These are phyloP conservation scores for Potentilla sterilis DNA, from an alignment of 306 rosid genomes.

Conservation along the genomic window DNA sequence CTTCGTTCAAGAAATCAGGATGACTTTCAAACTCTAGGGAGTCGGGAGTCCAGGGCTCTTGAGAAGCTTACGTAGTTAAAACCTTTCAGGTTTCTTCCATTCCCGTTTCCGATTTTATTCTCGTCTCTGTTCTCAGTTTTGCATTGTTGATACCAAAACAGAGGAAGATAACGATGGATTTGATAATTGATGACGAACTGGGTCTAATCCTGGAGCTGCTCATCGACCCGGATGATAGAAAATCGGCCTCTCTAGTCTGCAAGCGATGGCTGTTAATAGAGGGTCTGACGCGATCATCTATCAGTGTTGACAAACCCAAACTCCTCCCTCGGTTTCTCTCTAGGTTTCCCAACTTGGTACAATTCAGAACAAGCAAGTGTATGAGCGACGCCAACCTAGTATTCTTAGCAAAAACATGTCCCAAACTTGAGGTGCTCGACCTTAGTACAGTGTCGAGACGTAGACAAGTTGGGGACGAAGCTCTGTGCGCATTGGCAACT, in stretches of 20 bases:
- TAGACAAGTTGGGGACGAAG: conserved; percentile 2
- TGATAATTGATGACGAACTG: conserved; percentile 27
- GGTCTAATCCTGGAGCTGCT: conserved; percentile 13
- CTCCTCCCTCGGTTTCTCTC: conserved; percentile 14
- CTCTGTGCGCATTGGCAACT: conserved; percentile 7
- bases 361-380: background rate
- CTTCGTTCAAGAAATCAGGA: too few relatives aligned
- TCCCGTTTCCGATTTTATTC: too few relatives aligned
- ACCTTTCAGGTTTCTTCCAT: too few relatives aligned
- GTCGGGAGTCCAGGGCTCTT: too few relatives aligned
- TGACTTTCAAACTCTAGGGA: too few relatives aligned
- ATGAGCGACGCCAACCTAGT: conserved; percentile 13
- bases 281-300: conserved; percentile 21
- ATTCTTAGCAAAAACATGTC: conserved; percentile 20
- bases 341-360: conserved; percentile 23
- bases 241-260: conserved; percentile 23
- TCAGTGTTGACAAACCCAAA: background rate
- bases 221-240: conserved; percentile 17
- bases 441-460: background rate
- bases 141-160: background rate
- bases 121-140: too few relatives aligned
- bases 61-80: too few relatives aligned
- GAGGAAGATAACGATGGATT: background rate
- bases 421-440: conserved; percentile 13
- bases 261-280: conserved; percentile 21